A percentile compares a stretch with the other conserved stretches of the same genome.
phyloP scores from a whole-genome alignment of 768 basidiomycete species.

The Coprinopsis strossmayeri region DNA sequence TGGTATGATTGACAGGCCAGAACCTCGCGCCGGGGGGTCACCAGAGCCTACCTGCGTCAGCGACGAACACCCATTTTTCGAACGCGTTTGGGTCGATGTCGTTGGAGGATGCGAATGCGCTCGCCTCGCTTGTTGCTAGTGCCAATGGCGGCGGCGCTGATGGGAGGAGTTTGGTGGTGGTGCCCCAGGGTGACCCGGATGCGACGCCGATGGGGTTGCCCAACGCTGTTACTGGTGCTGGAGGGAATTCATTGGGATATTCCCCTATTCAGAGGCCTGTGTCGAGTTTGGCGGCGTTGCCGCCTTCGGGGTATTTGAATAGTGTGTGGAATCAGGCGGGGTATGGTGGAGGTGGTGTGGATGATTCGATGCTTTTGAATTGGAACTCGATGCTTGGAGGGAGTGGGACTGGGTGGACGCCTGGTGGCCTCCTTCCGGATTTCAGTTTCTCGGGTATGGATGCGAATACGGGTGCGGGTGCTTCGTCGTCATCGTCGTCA shows the following conservation, averaged over 20 bases:
- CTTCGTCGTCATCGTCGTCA: not conserved
- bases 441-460: not conserved
- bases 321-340: not conserved
- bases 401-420: conserved; percentile 5
- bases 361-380: not conserved
- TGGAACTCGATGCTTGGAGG: not conserved
- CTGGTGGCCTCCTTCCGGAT: conserved; percentile 1
- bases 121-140: conserved; percentile 54
- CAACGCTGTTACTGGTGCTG: conserved; percentile 15
- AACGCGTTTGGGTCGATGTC: conserved; percentile 72
- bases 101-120: conserved; percentile 64
- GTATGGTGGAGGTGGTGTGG: not conserved
- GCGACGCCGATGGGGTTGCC: conserved; percentile 39
- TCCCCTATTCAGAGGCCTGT: conserved; percentile 7
- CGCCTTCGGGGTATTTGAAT: conserved; percentile 3
- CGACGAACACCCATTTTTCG: conserved; percentile 24
- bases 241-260: conserved; percentile 7
- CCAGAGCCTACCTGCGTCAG: not conserved
- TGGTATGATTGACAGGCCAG: not conserved
- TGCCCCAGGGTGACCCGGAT: conserved; percentile 29
- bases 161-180: conserved; percentile 17
- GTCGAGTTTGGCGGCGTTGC: conserved; percentile 7
- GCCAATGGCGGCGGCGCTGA: too few species aligned
- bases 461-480: not conserved
- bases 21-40: not conserved